These are phyloP conservation scores for Aquilaria agallochum DNA, from an alignment of 441 rosid species.

Conservation along the genomic window DNA sequence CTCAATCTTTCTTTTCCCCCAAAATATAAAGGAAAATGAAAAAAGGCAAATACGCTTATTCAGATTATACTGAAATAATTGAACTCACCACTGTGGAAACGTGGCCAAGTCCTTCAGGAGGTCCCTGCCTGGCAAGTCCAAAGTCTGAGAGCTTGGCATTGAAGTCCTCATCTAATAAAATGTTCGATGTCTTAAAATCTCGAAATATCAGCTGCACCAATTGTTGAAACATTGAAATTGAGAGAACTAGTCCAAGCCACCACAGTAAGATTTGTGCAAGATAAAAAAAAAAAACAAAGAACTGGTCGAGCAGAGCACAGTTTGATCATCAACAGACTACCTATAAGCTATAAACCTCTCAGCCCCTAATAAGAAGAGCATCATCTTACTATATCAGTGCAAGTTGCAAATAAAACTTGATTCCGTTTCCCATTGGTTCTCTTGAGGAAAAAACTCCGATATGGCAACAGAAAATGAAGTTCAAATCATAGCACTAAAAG, in stretches of 20 bases:
- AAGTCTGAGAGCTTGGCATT: constrained; percentile 94
- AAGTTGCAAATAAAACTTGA: too few relatives aligned
- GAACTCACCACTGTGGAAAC: constrained; percentile 81
- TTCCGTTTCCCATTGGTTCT: too few relatives aligned
- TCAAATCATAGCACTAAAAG: background rate
- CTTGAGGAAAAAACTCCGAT: too few relatives aligned
- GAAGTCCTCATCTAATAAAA: constrained; percentile 79
- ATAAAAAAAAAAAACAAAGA: too few relatives aligned
- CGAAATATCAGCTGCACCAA: constrained; percentile 75
- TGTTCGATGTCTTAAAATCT: constrained; percentile 86
- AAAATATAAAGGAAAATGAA: background rate
- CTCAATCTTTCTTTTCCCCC: background rate
- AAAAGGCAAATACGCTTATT: background rate
- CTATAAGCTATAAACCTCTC: background rate
- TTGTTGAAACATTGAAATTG: constrained; percentile 14
- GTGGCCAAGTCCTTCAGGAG: constrained; percentile 84
- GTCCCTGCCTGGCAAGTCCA: constrained; percentile 95
- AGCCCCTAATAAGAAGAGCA: background rate
- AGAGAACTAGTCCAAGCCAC: background rate
- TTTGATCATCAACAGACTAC: too few relatives aligned
- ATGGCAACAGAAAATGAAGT: too few relatives aligned
- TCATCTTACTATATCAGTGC: too few relatives aligned
- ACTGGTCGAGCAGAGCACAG: too few relatives aligned
- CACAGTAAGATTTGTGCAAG: too few relatives aligned
- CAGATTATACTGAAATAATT: constrained; percentile 1